phyloP scores from a whole-genome alignment of 768 basidiomycete genomes.

The Termitomyces sp. region DNA sequence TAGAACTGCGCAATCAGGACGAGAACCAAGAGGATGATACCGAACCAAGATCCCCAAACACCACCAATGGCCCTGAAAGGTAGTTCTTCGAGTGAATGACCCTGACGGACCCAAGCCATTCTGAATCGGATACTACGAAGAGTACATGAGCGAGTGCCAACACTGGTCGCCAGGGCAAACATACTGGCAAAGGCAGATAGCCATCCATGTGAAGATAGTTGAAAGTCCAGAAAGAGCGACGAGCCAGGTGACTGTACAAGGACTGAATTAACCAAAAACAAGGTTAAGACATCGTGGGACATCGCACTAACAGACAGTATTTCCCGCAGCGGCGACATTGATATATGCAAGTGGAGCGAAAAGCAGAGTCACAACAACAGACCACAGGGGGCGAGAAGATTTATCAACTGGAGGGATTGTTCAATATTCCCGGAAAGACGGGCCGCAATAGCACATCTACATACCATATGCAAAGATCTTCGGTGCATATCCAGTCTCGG shows the following conservation, averaged over 20 bases:
- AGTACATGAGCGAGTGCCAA: neutral
- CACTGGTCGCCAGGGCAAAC: conserved; percentile 7
- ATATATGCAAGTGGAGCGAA: conserved; percentile 37
- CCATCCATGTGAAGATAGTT: conserved; percentile 39
- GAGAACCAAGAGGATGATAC: conserved; percentile 32
- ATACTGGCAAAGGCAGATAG: conserved; percentile 42
- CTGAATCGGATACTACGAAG: conserved; percentile 37
- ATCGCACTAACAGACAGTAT: conserved; percentile 29
- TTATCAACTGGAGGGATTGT: conserved; percentile 29
- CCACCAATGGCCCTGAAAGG: conserved; percentile 40
- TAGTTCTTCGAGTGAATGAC: conserved; percentile 39
- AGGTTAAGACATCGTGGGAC: neutral
- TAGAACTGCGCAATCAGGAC: conserved; percentile 44
- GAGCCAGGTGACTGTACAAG: conserved; percentile 33
- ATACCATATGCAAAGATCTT: conserved; percentile 33
- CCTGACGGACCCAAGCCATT: conserved; percentile 36
- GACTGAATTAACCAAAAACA: neutral
- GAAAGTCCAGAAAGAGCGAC: conserved; percentile 42
- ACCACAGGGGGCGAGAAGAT: conserved; percentile 38
- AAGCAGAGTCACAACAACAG: conserved; percentile 29
- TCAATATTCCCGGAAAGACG: neutral
- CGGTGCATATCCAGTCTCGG: conserved; percentile 44
- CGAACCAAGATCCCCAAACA: conserved; percentile 40
- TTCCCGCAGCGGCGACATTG: conserved; percentile 30
- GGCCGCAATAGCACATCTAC: neutral